Evolutionary conservation across 371 early-diverging fungal species (phyloP), one percentile per base, ranked within the genome.

Genomic region (Furculomyces boomerangus): DNA sequence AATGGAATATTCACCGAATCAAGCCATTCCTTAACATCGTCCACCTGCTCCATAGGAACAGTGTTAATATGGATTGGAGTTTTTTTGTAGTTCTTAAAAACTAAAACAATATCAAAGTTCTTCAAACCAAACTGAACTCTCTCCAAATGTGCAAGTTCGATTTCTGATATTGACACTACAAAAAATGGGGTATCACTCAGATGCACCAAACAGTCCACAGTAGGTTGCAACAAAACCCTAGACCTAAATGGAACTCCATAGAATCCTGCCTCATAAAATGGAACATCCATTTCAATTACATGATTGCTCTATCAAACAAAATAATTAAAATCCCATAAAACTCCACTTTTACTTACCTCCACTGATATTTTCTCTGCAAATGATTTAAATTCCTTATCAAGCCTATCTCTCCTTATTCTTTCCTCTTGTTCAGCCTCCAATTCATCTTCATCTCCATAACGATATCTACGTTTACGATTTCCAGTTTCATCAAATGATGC

Each of bases 31-130:
- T 97, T 96, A 56, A 99, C 85, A 60, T 88, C 81, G 58, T 93
- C 93, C 39, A 99, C 71, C 60, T 92, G 86, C 44, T 82, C 80
- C 73, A 89, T 87, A 26, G 97, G 94, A 55, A 99, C 90, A 1
- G 93, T 86, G 62, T 93, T 93, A 70, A 99, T 88, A 53, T 96
- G 94, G n/a, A 90, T 83, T 0, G 91, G 92, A 3, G 88, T 61
- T 41, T 83, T 76, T 27, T 79, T 75, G 67, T 85, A 93, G 65
- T 99, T 97, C 65, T 96, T 96, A 71, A 93, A 93, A 1, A 99
- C 84, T 75, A 99, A 90, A 1, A 99, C 98, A 76, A 98, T 74
- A 76, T 99, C 99, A 73, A 98, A 99, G 66, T 96, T 96, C 77
- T 96, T 97, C 30, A 99, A 77, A 10, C 93, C 96, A 69, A 93